phyloP scores from a whole-genome alignment of 2,329 filamentous ascomycete genomes.

The Helminthosporium solani region DNA sequence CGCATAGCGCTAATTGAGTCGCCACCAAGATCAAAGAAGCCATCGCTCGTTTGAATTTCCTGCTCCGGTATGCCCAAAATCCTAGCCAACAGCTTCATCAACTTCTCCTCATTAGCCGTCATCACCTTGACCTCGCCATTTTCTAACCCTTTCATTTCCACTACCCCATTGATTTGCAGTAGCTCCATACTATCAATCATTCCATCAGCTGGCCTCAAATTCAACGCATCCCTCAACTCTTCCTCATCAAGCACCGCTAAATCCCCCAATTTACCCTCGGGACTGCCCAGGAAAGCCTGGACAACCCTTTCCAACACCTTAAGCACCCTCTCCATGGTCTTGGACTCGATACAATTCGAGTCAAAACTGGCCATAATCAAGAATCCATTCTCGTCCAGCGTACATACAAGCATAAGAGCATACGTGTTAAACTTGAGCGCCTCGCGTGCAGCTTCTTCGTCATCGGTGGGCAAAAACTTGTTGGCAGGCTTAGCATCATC shows the following conservation, averaged over 20 bases:
- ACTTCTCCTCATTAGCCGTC: conserved; percentile 29
- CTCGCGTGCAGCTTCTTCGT: conserved; percentile 59
- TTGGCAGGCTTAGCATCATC: conserved; percentile 46
- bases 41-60: conserved; percentile 43
- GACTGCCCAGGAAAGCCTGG: conserved; percentile 50
- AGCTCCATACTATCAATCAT: conserved; percentile 26
- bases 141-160: neutral
- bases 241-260: conserved; percentile 28
- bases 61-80: conserved; percentile 30
- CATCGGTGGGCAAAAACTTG: conserved; percentile 57
- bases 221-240: conserved; percentile 30
- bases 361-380: conserved; percentile 66
- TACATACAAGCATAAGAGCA: conserved; percentile 66
- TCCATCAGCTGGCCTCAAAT: conserved; percentile 23
- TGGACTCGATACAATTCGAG: conserved; percentile 56
- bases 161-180: conserved; percentile 10
- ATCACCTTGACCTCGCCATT: conserved; percentile 4
- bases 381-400: conserved; percentile 57
- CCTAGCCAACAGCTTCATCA: conserved; percentile 24
- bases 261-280: conserved; percentile 34
- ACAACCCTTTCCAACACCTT: conserved; percentile 55
- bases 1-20: conserved; percentile 51
- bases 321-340: conserved; percentile 56
- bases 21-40: conserved; percentile 50
- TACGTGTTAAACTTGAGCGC: conserved; percentile 60